phyloP scores from a whole-genome alignment of 2,329 filamentous ascomycete species.

The Phialocephala sp. region DNA sequence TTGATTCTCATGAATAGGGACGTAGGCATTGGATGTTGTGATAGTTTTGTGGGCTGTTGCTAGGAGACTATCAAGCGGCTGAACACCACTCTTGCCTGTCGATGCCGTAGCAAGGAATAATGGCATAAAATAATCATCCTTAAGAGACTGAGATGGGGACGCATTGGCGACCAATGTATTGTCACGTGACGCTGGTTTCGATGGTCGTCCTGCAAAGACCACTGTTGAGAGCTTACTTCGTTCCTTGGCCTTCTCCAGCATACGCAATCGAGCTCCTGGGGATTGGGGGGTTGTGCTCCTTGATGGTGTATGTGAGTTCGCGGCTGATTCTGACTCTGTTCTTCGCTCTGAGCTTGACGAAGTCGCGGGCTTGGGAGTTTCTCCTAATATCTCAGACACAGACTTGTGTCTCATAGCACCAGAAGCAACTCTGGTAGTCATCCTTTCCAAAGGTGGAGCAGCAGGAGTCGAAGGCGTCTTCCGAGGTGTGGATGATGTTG shows the following conservation, averaged over 20 bases:
- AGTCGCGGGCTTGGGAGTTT: conserved; percentile 52
- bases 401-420: conserved; percentile 75
- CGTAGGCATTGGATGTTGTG: conserved; percentile 81
- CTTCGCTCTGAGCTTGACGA: conserved; percentile 29
- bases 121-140: conserved; percentile 69
- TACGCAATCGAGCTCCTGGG: conserved; percentile 43
- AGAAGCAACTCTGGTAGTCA: conserved; percentile 73
- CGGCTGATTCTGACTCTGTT: conserved; percentile 31
- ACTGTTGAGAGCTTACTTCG: conserved; percentile 76
- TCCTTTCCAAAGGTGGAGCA: conserved; percentile 54
- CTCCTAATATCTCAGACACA: conserved; percentile 73
- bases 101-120: conserved; percentile 62
- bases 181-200: conserved; percentile 47
- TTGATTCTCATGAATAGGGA: conserved; percentile 84
- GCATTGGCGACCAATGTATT: conserved; percentile 25
- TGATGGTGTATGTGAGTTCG: conserved; percentile 36
- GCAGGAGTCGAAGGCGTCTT: conserved; percentile 40
- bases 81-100: conserved; percentile 66
- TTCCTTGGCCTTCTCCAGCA: conserved; percentile 55
- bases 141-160: conserved; percentile 22
- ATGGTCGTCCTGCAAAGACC: conserved; percentile 73
- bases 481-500: conserved; percentile 32
- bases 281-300: conserved; percentile 52
- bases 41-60: conserved; percentile 88
- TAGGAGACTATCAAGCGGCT: conserved; percentile 72